phyloP scores from a whole-genome alignment of 2,329 filamentous ascomycete species.

The Xylariaceae sp. region DNA sequence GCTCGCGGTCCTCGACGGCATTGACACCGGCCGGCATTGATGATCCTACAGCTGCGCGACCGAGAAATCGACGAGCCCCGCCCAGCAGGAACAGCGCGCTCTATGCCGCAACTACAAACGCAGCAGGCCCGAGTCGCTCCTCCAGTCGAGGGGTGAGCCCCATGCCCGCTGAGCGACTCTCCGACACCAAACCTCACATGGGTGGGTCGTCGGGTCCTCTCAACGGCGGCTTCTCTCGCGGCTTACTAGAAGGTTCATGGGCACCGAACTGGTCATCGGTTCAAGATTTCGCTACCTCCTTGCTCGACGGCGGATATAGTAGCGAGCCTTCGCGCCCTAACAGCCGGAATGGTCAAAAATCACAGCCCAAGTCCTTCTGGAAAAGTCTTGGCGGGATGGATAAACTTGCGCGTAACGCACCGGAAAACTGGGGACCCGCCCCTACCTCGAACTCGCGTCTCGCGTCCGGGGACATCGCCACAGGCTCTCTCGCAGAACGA shows the following conservation, averaged over 20 bases:
- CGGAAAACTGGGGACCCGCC: conserved; percentile 45
- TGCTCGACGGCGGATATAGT: conserved; percentile 34
- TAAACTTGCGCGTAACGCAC: conserved; percentile 23
- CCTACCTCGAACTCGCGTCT: conserved; percentile 38
- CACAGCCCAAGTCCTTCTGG: conserved; percentile 29
- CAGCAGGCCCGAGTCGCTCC: conserved; percentile 34
- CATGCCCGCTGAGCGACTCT: conserved; percentile 40
- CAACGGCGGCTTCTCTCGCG: conserved; percentile 33
- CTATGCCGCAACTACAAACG: conserved; percentile 21
- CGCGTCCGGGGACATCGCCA: conserved; percentile 44
- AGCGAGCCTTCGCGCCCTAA: conserved; percentile 32
- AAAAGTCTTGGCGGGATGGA: conserved; percentile 26
- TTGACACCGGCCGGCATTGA: conserved; percentile 39
- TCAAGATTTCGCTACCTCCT: conserved; percentile 47
- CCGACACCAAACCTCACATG: conserved; percentile 24
- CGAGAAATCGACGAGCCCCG: conserved; percentile 46
- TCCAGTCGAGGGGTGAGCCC: conserved; percentile 45
- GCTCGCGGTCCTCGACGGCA: conserved; percentile 43
- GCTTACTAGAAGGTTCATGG: conserved; percentile 47
- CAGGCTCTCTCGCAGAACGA: conserved; percentile 48
- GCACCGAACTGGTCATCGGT: conserved; percentile 51
- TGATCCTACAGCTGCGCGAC: conserved; percentile 39
- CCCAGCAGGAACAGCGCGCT: conserved; percentile 27
- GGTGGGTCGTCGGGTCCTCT: conserved; percentile 28
- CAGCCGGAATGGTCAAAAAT: conserved; percentile 29